Percentiles rank a stretch among this genome's conserved stretches.
Conservation (phyloP, 2,329 filamentous ascomycete species). For the Myriosclerotinia scirpicola region DNA sequence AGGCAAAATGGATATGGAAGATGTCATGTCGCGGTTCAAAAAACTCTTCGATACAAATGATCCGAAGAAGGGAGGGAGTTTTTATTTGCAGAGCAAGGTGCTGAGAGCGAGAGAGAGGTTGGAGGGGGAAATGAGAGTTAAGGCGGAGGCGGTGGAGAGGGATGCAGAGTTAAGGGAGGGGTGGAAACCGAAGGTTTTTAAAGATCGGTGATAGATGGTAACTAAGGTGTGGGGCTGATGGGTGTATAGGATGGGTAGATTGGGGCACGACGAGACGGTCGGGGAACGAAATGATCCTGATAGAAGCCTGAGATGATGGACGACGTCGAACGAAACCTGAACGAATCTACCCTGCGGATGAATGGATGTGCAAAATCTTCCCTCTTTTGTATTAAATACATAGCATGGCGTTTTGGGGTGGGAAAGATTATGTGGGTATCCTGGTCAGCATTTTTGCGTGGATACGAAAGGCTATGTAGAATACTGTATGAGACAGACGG, state of each 20-base stretch:
- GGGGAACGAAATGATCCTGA: not conserved
- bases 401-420: conserved; percentile 24
- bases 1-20: conserved; percentile 74
- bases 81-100: conserved; percentile 98
- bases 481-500: conserved; percentile 2
- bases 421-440: conserved; percentile 21
- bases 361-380: conserved; percentile 23
- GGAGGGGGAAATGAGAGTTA: conserved; percentile 78
- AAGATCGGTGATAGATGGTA: conserved; percentile 61
- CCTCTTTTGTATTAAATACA: conserved; percentile 26
- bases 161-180: conserved; percentile 81
- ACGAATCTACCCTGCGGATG: conserved; percentile 1
- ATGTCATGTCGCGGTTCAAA: conserved; percentile 87
- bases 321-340: conserved; percentile 7
- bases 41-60: conserved; percentile 92
- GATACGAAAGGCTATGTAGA: conserved; percentile 17
- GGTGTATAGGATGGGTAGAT: conserved; percentile 9
- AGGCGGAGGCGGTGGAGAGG: conserved; percentile 66
- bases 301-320: conserved; percentile 8
- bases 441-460: conserved; percentile 22
- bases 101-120: conserved; percentile 87
- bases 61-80: conserved; percentile 91
- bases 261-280: not conserved
- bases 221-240: conserved; percentile 10
- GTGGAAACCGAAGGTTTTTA: conserved; percentile 94